phyloP scores from a whole-genome alignment of 2,329 filamentous ascomycete genomes.

The Cryphonectria radicalis region DNA sequence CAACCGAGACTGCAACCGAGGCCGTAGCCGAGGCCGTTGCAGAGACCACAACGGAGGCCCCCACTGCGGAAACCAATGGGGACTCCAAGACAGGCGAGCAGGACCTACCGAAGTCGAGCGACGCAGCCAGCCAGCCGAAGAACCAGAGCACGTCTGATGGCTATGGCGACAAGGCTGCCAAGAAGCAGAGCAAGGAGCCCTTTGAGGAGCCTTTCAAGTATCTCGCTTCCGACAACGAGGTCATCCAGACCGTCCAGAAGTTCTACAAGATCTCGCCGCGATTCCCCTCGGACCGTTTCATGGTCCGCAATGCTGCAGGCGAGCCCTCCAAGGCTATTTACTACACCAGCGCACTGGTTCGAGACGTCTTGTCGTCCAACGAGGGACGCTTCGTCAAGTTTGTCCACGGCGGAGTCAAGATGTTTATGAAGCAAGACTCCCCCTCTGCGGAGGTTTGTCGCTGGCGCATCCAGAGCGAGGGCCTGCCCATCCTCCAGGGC shows the following conservation, averaged over 20 bases:
- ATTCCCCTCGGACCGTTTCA: constrained; percentile 89
- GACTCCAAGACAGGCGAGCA: constrained; percentile 17
- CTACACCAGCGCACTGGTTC: constrained; percentile 85
- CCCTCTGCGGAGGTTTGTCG: constrained; percentile 84
- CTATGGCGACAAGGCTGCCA: constrained; percentile 37
- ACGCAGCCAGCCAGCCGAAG: constrained; percentile 26
- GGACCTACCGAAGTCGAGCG: constrained; percentile 14
- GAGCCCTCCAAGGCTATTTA: constrained; percentile 94
- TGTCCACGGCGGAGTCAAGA: constrained; percentile 95
- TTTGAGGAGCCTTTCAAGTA: constrained; percentile 96
- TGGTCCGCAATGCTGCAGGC: constrained; percentile 92
- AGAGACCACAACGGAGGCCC: constrained; percentile 10
- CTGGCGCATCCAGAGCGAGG: constrained; percentile 96
- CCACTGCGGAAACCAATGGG: constrained; percentile 12
- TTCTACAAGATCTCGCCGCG: constrained; percentile 86
- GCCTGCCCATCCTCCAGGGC: constrained; percentile 85
- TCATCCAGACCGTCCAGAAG: constrained; percentile 74
- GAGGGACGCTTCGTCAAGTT: constrained; percentile 93
- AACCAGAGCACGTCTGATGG: constrained; percentile 34
- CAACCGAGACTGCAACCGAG: constrained; percentile 26
- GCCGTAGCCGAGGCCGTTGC: constrained; percentile 19
- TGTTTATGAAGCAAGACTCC: constrained; percentile 98
- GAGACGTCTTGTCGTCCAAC: constrained; percentile 84
- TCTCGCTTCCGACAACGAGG: constrained; percentile 72
- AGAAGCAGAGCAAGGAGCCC: constrained; percentile 53